Conservation (phyloP, 179 eudicot genomes). For the Patellifolia procumbens region DNA sequence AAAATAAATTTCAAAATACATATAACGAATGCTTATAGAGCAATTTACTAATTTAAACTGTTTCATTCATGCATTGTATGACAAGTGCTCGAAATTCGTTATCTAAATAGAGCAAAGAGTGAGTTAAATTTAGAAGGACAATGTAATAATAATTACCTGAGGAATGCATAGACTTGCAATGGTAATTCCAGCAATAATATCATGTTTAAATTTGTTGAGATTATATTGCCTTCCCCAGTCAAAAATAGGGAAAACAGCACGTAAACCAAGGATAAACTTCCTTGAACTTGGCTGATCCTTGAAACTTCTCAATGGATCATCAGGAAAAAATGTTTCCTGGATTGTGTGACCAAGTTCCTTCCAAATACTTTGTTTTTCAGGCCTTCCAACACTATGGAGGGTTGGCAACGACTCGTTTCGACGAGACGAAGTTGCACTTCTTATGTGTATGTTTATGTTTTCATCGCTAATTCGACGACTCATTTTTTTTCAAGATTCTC, state of each 20-base stretch:
- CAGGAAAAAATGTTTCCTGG: constrained; percentile 70
- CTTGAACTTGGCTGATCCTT: constrained; percentile 56
- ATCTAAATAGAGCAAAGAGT: constrained; percentile 3
- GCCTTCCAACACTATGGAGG: constrained; percentile 57
- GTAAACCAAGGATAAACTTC: constrained; percentile 53
- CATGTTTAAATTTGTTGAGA: constrained; percentile 54
- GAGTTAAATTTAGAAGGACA: background rate
- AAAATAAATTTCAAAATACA: no score
- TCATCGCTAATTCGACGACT: constrained; percentile 29
- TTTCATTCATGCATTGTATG: no score
- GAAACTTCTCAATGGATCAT: constrained; percentile 66
- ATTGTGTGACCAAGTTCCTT: constrained; percentile 41
- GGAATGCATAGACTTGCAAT: constrained; percentile 87
- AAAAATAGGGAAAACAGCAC: constrained; percentile 64
- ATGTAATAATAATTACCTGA: constrained; percentile 66
- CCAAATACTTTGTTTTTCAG: constrained; percentile 49
- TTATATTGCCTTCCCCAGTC: constrained; percentile 67
- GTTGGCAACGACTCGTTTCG: constrained; percentile 20
- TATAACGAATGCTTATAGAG: no score
- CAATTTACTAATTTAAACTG: no score
- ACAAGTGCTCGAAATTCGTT: background rate
- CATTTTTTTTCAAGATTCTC: constrained; percentile 13
- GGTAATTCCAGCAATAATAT: constrained; percentile 77
- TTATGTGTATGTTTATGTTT: no score
- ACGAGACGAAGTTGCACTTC: constrained; percentile 21